Evolutionary conservation across 2,329 filamentous ascomycete genomes (phyloP).

Genomic region (Graphilbum sp.): DNA sequence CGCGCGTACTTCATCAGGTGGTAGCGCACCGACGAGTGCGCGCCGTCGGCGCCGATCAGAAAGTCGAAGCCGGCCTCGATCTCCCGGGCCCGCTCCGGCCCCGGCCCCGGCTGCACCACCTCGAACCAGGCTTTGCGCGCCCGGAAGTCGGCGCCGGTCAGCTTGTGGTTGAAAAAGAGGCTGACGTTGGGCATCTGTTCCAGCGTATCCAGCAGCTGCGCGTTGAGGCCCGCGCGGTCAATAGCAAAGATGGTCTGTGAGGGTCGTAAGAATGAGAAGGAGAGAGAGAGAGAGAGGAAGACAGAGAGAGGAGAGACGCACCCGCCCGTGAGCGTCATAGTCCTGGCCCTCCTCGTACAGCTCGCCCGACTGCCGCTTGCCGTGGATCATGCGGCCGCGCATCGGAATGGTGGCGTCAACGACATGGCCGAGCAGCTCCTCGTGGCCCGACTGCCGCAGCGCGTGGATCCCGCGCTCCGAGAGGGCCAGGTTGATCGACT

Average conservation of each 20-base stretch:
- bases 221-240: constrained; percentile 72
- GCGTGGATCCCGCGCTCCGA: constrained; percentile 90
- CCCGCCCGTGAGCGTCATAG: constrained; percentile 79
- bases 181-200: constrained; percentile 77
- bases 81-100: constrained; percentile 40
- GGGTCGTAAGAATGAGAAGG: neutral
- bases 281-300: neutral
- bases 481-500: constrained; percentile 93
- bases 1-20: constrained; percentile 91
- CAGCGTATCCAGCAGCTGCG: constrained; percentile 65
- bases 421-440: constrained; percentile 55
- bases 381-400: constrained; percentile 93
- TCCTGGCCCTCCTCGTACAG: constrained; percentile 67
- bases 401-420: constrained; percentile 74
- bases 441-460: constrained; percentile 52
- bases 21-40: constrained; percentile 78
- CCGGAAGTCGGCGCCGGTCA: constrained; percentile 77
- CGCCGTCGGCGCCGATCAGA: constrained; percentile 87
- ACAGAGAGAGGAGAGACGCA: constrained; percentile 26
- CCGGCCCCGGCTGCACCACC: constrained; percentile 15
- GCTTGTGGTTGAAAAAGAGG: constrained; percentile 83
- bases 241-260: constrained; percentile 68
- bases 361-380: constrained; percentile 43
- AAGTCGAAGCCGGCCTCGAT: constrained; percentile 80
- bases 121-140: constrained; percentile 80